phyloP scores from a whole-genome alignment of 345 rosid species.

The Anastatica hierochuntica region DNA sequence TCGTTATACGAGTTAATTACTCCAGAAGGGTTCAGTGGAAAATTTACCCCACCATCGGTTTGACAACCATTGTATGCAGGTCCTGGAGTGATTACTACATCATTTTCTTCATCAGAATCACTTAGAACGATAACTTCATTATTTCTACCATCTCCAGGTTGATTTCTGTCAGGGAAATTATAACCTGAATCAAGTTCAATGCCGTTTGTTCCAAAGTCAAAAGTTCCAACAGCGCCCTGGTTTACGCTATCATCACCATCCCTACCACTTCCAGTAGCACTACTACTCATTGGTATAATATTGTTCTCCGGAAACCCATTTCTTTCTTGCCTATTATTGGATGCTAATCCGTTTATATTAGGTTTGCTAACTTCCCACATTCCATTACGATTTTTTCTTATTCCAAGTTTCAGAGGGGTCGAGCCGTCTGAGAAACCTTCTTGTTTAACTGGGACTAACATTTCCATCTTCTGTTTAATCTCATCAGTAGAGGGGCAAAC shows the following conservation, averaged over 20 bases:
- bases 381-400: constrained; percentile 71
- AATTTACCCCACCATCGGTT: constrained; percentile 32
- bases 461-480: constrained; percentile 39
- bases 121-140: constrained; percentile 74
- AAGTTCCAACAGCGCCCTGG: constrained; percentile 64
- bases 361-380: constrained; percentile 83
- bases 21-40: constrained; percentile 39
- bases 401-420: constrained; percentile 72
- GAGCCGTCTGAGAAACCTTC: constrained; percentile 66
- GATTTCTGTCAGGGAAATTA: constrained; percentile 30
- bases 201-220: constrained; percentile 50
- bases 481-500: constrained; percentile 29
- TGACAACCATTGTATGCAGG: constrained; percentile 16
- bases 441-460: constrained; percentile 38
- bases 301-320: constrained; percentile 39
- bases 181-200: constrained; percentile 51
- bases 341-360: constrained; percentile 38
- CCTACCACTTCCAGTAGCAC: constrained; percentile 80
- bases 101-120: constrained; percentile 87
- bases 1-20: constrained; percentile 46
- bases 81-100: constrained; percentile 36
- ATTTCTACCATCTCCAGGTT: constrained; percentile 35
- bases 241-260: constrained; percentile 95
- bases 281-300: constrained; percentile 80
- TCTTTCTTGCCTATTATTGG: constrained; percentile 46